These are phyloP conservation scores for Ascosphaera pollenicola DNA, from an alignment of 2,329 filamentous ascomycete genomes.

Conservation along the genomic window DNA sequence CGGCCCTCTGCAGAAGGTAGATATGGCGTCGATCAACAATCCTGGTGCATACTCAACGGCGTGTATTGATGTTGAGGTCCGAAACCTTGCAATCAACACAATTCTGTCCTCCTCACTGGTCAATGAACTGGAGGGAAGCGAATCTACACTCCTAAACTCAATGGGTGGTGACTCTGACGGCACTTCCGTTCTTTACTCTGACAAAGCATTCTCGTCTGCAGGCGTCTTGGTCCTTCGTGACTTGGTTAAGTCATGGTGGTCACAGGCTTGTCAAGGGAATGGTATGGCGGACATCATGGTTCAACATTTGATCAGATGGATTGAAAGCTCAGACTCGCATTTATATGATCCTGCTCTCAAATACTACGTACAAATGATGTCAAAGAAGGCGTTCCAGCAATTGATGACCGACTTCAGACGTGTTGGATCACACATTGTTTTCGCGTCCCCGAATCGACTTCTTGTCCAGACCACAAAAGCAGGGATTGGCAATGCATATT, in stretches of 20 bases:
- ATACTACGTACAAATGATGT: conserved; percentile 98
- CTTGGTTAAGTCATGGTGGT: conserved; percentile 99
- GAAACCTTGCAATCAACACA: conserved; percentile 93
- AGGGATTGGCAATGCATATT: conserved; percentile 89
- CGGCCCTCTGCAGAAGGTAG: conserved; percentile 60
- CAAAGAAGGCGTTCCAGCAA: conserved; percentile 87
- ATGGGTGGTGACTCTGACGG: conserved; percentile 38
- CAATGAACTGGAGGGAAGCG: conserved; percentile 82
- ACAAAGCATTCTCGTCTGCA: conserved; percentile 81
- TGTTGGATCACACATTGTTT: conserved; percentile 89
- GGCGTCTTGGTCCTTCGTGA: conserved; percentile 79
- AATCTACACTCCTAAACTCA: conserved; percentile 68
- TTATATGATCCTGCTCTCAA: conserved; percentile 88
- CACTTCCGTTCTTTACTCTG: conserved; percentile 51
- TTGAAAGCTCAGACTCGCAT: conserved; percentile 79
- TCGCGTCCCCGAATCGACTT: conserved; percentile 71
- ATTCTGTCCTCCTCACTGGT: conserved; percentile 91
- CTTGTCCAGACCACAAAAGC: conserved; percentile 90
- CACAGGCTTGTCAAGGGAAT: conserved; percentile 72
- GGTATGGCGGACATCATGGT: conserved; percentile 96
- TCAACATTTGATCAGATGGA: conserved; percentile 92
- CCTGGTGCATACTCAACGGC: conserved; percentile 88
- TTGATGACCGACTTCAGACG: conserved; percentile 92
- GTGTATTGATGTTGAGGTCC: conserved; percentile 83
- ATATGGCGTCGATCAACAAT: conserved; percentile 85